Conservation (phyloP, 2,329 filamentous ascomycete genomes). For the Orbilia javanica region DNA sequence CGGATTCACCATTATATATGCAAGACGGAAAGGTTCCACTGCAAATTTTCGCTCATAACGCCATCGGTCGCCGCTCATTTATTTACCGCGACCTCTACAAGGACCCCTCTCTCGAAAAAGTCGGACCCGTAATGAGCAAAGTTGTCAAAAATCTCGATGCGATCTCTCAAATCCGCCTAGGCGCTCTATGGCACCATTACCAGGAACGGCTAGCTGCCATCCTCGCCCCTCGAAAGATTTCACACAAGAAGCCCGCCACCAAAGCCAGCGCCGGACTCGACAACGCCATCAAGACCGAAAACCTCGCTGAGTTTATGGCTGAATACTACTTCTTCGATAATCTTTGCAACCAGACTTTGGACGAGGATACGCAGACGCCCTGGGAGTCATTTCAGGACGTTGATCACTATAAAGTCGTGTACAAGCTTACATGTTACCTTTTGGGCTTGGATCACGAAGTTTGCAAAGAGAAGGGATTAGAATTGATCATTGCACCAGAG, state of each 20-base stretch:
- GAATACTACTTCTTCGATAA: constrained; percentile 56
- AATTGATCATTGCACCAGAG: constrained; percentile 51
- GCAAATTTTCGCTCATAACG: constrained; percentile 31
- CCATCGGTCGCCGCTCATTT: constrained; percentile 51
- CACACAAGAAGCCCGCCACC: background rate
- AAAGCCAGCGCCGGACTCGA: constrained; percentile 20
- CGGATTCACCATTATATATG: constrained; percentile 47
- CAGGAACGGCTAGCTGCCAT: constrained; percentile 38
- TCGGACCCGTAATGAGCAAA: constrained; percentile 47
- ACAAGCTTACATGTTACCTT: constrained; percentile 46
- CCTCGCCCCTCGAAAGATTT: constrained; percentile 30
- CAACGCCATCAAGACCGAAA: constrained; percentile 22
- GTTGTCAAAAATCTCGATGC: constrained; percentile 49
- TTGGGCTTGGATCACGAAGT: constrained; percentile 53
- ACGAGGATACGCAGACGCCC: constrained; percentile 42
- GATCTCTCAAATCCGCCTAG: constrained; percentile 44
- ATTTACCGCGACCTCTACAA: constrained; percentile 48
- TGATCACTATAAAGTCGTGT: constrained; percentile 50
- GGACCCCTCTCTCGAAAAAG: constrained; percentile 24
- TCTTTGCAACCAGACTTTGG: constrained; percentile 44
- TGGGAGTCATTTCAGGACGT: constrained; percentile 47
- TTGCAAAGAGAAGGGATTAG: constrained; percentile 39
- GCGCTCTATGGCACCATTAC: constrained; percentile 52
- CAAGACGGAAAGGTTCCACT: constrained; percentile 43
- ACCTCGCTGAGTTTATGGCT: constrained; percentile 35